Evolutionary conservation across 108 stramenopile species (phyloP).

Genomic region (Mediolabrus comicus): DNA sequence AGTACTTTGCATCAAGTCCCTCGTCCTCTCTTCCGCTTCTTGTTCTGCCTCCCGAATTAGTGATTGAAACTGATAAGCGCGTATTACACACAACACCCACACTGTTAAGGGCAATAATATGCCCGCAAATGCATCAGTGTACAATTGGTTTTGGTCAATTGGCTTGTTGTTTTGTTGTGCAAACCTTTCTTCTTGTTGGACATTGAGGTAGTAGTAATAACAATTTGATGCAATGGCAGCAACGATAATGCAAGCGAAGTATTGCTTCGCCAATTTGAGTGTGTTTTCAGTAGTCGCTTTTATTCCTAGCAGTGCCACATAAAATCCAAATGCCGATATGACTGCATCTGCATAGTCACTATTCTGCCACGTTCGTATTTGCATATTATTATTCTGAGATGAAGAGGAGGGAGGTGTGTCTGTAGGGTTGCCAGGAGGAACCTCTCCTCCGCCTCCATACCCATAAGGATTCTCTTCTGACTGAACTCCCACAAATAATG

Average conservation of each 20-base stretch:
- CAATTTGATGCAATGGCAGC: constrained; percentile 61
- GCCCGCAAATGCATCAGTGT: constrained; percentile 54
- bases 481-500: constrained; percentile 62
- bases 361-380: constrained; percentile 56
- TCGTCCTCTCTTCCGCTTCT: constrained; percentile 63
- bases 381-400: neutral
- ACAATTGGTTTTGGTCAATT: constrained; percentile 25
- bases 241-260: constrained; percentile 52
- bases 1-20: constrained; percentile 5
- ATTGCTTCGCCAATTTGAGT: constrained; percentile 51
- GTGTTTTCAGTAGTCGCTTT: constrained; percentile 77
- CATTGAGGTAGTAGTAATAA: constrained; percentile 56
- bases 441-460: constrained; percentile 17
- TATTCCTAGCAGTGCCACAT: constrained; percentile 62
- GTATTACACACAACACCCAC: constrained; percentile 70
- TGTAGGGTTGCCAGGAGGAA: constrained; percentile 47
- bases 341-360: constrained; percentile 65
- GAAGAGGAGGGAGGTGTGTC: constrained; percentile 18
- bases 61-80: constrained; percentile 73
- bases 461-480: constrained; percentile 25
- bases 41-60: constrained; percentile 73
- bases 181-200: constrained; percentile 21
- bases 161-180: constrained; percentile 23
- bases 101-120: constrained; percentile 68
- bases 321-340: constrained; percentile 62